Percentiles rank a stretch among this genome's conserved stretches.
phyloP scores from a whole-genome alignment of 1,139 yeast genomes.

The Insectozyma bohioensis region DNA sequence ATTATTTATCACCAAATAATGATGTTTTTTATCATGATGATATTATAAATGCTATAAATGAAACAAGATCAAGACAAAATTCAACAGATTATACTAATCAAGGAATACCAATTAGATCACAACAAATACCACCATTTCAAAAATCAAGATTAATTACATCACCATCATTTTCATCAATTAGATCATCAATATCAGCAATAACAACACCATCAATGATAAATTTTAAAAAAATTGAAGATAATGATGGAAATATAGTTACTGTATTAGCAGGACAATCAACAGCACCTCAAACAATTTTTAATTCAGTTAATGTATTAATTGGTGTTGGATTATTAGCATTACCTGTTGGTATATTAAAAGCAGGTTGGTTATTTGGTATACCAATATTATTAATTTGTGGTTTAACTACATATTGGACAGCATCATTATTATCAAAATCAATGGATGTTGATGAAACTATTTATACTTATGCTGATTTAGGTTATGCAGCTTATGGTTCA shows the following conservation, averaged over 20 bases:
- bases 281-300: constrained; percentile 50
- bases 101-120: constrained; percentile 7
- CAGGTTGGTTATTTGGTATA: constrained; percentile 47
- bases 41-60: constrained; percentile 29
- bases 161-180: constrained; percentile 37
- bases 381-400: constrained; percentile 43
- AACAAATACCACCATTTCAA: constrained; percentile 24
- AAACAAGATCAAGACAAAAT: constrained; percentile 31
- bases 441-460: constrained; percentile 75
- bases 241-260: constrained; percentile 72
- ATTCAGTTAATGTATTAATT: constrained; percentile 47
- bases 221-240: constrained; percentile 65
- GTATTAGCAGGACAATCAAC: constrained; percentile 78
- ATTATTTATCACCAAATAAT: constrained; percentile 18
- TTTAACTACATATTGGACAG: constrained; percentile 45
- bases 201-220: constrained; percentile 56
- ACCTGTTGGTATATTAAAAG: constrained; percentile 47
- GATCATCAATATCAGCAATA: constrained; percentile 35
- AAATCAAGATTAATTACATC: constrained; percentile 23
- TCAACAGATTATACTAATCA: constrained; percentile 15
- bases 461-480: constrained; percentile 87
- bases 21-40: constrained; percentile 48
- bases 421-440: constrained; percentile 37
- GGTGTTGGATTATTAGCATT: constrained; percentile 52
- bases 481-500: constrained; percentile 67